These are phyloP conservation scores for Pythium angustatum DNA, from an alignment of 352 stramenopile species.

Conservation along the genomic window DNA sequence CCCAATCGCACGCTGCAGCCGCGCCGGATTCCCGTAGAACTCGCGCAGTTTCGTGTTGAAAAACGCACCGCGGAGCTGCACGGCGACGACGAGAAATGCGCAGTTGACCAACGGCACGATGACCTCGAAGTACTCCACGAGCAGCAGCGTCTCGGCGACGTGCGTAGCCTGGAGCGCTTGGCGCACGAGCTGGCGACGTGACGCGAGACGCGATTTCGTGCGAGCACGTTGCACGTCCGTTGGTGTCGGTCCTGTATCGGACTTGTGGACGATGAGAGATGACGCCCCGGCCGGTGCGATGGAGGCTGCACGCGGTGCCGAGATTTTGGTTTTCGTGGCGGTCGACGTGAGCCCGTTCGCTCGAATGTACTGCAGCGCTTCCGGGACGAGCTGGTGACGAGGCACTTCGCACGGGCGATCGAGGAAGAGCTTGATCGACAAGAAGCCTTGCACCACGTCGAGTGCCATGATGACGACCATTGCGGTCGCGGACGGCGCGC, in stretches of 20 bases:
- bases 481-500: conserved; percentile 13
- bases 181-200: background rate
- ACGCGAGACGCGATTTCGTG: background rate
- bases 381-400: background rate
- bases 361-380: background rate
- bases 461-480: conserved; percentile 26
- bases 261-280: background rate
- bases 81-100: conserved; percentile 17
- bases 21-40: conserved; percentile 8
- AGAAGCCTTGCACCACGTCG: conserved; percentile 22
- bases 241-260: background rate
- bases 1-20: background rate
- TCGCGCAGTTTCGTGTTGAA: conserved; percentile 20
- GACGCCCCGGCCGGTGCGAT: background rate
- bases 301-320: background rate
- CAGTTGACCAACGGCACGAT: conserved; percentile 24
- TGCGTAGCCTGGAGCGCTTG: conserved; percentile 16
- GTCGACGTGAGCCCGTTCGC: background rate
- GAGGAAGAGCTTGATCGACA: conserved; percentile 28
- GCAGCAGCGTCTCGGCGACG: conserved; percentile 28
- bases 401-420: conserved; percentile 17
- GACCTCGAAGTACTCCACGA: conserved; percentile 35
- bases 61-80: background rate
- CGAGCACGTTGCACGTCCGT: background rate
- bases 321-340: background rate